Evolutionary conservation across 2,329 filamentous ascomycete species (phyloP).

Genomic region (Nothopassalora personata): DNA sequence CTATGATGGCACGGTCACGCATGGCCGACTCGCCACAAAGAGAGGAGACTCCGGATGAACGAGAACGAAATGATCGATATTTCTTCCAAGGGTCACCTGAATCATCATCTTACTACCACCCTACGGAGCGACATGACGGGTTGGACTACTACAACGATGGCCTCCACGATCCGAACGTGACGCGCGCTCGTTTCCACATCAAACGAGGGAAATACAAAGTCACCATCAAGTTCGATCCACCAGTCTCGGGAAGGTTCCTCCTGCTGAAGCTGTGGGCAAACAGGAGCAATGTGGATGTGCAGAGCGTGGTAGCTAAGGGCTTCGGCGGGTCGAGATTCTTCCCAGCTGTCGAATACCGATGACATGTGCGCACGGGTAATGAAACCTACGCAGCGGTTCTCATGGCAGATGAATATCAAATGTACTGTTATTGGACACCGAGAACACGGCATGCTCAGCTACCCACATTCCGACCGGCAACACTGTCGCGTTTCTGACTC

Average conservation of each 20-base stretch:
- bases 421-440: too few species aligned
- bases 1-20: constrained; percentile 25
- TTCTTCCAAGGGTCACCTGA: constrained; percentile 13
- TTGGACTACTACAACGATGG: constrained; percentile 20
- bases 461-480: too few species aligned
- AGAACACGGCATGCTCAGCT: too few species aligned
- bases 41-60: constrained; percentile 18
- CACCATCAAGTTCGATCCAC: constrained; percentile 77
- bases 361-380: not conserved
- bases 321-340: constrained; percentile 84
- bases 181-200: constrained; percentile 75
- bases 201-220: constrained; percentile 77
- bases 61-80: constrained; percentile 14
- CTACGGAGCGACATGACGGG: constrained; percentile 6
- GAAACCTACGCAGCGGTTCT: not conserved
- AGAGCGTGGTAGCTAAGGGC: constrained; percentile 76
- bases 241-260: constrained; percentile 66
- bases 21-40: constrained; percentile 19
- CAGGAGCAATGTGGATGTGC: constrained; percentile 80
- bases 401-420: too few species aligned
- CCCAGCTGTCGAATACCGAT: constrained; percentile 24
- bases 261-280: constrained; percentile 85
- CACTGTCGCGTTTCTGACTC: too few species aligned
- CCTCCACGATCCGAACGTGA: constrained; percentile 28
- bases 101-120: constrained; percentile 11